Evolutionary conservation across 441 rosid genomes (phyloP).

Genomic region (Gossypium gossypioides): DNA sequence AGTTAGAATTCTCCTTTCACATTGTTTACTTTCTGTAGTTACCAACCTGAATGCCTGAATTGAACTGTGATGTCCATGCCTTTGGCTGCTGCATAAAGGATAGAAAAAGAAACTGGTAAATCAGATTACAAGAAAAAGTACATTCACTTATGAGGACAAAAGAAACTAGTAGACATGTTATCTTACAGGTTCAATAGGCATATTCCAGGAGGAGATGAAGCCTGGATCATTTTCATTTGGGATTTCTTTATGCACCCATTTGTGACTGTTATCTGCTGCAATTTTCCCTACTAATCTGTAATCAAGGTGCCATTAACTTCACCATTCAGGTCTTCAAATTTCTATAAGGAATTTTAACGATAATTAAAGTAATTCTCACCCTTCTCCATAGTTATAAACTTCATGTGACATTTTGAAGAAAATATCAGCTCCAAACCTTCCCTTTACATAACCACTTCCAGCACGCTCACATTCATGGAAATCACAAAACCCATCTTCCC

Average conservation of each 20-base stretch:
- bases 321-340: neutral
- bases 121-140: neutral
- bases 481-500: slow-evolving; percentile 75
- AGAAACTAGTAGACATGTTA: neutral
- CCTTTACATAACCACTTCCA: slow-evolving; percentile 33
- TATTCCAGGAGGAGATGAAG: slow-evolving; percentile 41
- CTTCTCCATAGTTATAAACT: slow-evolving; percentile 65
- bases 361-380: slow-evolving; percentile 29
- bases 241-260: slow-evolving; percentile 48
- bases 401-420: slow-evolving; percentile 77
- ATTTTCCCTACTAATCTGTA: slow-evolving; percentile 62
- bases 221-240: slow-evolving; percentile 36
- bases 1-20: neutral
- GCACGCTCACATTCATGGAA: slow-evolving; percentile 46
- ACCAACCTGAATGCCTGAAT: slow-evolving; percentile 61
- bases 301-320: slow-evolving; percentile 10
- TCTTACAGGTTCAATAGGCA: slow-evolving; percentile 54
- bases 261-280: slow-evolving; percentile 67
- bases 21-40: neutral
- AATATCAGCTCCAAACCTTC: slow-evolving; percentile 53
- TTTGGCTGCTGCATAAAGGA: slow-evolving; percentile 40
- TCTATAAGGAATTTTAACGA: neutral
- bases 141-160: neutral
- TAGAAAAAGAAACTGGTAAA: slow-evolving; percentile 9
- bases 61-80: slow-evolving; percentile 64